A percentile compares a stretch with the other conserved stretches of the same genome.
These are phyloP conservation scores for Penicillium diatomitis DNA, from an alignment of 495 filamentous ascomycete species.

Conservation along the genomic window DNA sequence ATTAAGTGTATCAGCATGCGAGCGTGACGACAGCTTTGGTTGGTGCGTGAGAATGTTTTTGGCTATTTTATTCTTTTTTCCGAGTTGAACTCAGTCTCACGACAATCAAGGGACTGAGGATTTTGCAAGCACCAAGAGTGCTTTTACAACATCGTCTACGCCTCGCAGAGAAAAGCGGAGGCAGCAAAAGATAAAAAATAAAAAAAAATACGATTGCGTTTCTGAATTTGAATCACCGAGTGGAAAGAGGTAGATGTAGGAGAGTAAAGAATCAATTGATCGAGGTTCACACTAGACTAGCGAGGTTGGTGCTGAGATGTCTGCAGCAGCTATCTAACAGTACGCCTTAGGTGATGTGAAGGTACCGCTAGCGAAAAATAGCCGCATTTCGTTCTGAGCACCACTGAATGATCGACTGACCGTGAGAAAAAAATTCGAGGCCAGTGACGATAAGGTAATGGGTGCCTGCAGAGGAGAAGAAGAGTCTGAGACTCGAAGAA, in stretches of 20 bases:
- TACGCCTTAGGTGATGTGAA: slow-evolving; percentile 50
- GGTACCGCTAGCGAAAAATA: slow-evolving; percentile 69
- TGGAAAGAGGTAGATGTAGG: too few relatives aligned
- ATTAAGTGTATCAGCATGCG: too few relatives aligned
- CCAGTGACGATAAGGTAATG: slow-evolving; percentile 58
- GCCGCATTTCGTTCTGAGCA: slow-evolving; percentile 51
- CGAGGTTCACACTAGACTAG: not conserved
- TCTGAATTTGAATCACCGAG: too few relatives aligned
- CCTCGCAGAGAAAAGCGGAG: too few relatives aligned
- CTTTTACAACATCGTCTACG: too few relatives aligned
- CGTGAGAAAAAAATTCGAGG: slow-evolving; percentile 30
- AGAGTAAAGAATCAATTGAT: not conserved
- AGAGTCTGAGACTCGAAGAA: slow-evolving; percentile 6
- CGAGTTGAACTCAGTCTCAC: too few relatives aligned
- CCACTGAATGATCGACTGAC: slow-evolving; percentile 55
- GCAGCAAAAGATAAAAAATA: not conserved
- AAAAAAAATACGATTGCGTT: not conserved
- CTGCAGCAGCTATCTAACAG: slow-evolving; percentile 62
- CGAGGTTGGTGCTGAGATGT: slow-evolving; percentile 29
- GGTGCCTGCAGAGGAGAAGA: slow-evolving; percentile 37
- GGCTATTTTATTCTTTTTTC: too few relatives aligned
- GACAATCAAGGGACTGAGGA: too few relatives aligned
- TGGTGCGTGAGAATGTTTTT: too few relatives aligned
- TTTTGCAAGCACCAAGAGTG: too few relatives aligned
- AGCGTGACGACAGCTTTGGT: too few relatives aligned